Conservation (phyloP, 225 moss, liverwort and hornwort species). For the Bryoerythrophyllum caledonicum region DNA sequence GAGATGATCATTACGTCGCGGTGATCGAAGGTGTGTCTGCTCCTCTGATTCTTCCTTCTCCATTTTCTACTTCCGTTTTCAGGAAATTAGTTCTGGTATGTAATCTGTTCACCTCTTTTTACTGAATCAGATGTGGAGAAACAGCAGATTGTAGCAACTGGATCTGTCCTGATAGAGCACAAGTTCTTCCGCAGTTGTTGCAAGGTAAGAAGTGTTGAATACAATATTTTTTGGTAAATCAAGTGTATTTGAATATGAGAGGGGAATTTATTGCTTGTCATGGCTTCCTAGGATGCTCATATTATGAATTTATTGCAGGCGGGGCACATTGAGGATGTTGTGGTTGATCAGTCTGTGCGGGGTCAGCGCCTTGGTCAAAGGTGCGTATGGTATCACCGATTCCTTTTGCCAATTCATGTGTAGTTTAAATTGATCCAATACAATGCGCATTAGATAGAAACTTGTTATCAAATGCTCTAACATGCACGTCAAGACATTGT, state of each 20-base stretch:
- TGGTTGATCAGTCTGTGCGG: constrained; percentile 73
- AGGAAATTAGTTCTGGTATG: not conserved
- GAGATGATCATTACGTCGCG: constrained; percentile 57
- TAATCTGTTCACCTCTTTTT: not conserved
- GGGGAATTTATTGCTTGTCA: not conserved
- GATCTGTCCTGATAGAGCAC: constrained; percentile 72
- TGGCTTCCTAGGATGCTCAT: not conserved
- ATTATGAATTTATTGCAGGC: constrained; percentile 40
- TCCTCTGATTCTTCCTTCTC: not conserved
- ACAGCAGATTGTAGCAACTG: constrained; percentile 68
- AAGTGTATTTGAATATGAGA: not conserved
- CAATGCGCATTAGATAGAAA: not conserved
- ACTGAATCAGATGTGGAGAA: constrained; percentile 64
- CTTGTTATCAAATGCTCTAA: not conserved
- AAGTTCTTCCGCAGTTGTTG: constrained; percentile 76
- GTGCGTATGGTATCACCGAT: constrained; percentile 30
- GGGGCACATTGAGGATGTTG: constrained; percentile 94
- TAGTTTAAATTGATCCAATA: no score
- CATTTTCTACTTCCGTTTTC: not conserved
- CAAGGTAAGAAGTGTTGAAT: constrained; percentile 56
- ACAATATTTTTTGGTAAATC: not conserved
- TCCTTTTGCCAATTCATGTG: not conserved
- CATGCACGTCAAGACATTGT: not conserved
- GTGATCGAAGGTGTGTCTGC: constrained; percentile 85
- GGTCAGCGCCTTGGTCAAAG: constrained; percentile 87